phyloP scores from a whole-genome alignment of 805 yeast species.

The Lipomyces chichibuensis region DNA sequence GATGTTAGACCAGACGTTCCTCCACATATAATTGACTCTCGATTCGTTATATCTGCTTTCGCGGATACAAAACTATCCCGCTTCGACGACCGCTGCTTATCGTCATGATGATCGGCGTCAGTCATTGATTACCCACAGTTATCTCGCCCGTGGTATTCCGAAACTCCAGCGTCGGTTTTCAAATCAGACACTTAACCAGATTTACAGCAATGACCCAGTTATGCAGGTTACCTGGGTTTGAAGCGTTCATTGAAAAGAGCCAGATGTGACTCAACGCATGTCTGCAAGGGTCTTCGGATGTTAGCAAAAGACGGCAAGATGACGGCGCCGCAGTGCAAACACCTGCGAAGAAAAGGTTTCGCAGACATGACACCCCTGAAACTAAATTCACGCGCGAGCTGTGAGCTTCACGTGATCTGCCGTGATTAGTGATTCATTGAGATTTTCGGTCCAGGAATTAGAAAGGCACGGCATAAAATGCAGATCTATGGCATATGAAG shows the following conservation, averaged over 20 bases:
- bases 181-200: neutral
- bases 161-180: neutral
- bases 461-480: neutral
- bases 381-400: too few species aligned
- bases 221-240: too few species aligned
- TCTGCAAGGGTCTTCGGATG: too few species aligned
- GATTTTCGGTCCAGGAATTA: neutral
- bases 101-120: neutral
- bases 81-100: neutral
- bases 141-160: neutral
- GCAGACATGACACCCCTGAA: too few species aligned
- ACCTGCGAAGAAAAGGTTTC: too few species aligned
- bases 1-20: conserved; percentile 67
- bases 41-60: conserved; percentile 57
- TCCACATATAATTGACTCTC: conserved; percentile 67
- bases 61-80: conserved; percentile 42
- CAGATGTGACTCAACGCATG: too few species aligned
- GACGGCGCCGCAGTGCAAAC: too few species aligned
- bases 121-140: neutral
- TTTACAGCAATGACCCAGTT: too few species aligned
- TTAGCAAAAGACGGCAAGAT: too few species aligned
- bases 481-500: neutral
- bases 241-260: too few species aligned
- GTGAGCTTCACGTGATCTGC: too few species aligned
- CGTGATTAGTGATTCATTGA: neutral